Conservation (phyloP, 305 asterid species). For the Fraxinus greggii region DNA sequence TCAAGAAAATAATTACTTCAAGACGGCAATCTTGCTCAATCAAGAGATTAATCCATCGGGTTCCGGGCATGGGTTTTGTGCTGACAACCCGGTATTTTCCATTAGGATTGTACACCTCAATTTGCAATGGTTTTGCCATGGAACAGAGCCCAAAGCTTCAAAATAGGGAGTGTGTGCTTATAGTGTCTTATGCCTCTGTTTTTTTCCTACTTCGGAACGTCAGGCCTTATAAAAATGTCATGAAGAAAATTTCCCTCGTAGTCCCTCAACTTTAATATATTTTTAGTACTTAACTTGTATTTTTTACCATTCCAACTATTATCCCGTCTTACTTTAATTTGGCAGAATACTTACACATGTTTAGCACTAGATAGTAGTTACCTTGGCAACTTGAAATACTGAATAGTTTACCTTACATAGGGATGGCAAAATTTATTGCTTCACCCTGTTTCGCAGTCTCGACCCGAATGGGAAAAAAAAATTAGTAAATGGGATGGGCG, state of each 20-base stretch:
- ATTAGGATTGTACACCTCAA: constrained; percentile 87
- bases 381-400: not conserved
- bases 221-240: not conserved
- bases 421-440: not conserved
- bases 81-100: constrained; percentile 89
- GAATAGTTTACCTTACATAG: not conserved
- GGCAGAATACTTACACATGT: not conserved
- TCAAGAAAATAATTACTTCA: constrained; percentile 48
- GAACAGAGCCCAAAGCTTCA: not conserved
- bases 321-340: not conserved
- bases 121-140: constrained; percentile 76
- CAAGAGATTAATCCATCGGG: constrained; percentile 85
- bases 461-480: too few species aligned
- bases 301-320: not conserved
- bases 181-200: not conserved
- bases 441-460: not conserved
- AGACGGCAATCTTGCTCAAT: constrained; percentile 85
- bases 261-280: not conserved
- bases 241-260: not conserved
- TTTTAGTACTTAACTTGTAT: not conserved
- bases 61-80: constrained; percentile 95
- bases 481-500: too few species aligned
- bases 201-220: not conserved
- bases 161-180: not conserved
- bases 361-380: not conserved